Percentiles rank a stretch among this genome's conserved stretches.
Evolutionary conservation across 2,329 filamentous ascomycete genomes (phyloP).

Genomic region (Helicocarpus griseus): DNA sequence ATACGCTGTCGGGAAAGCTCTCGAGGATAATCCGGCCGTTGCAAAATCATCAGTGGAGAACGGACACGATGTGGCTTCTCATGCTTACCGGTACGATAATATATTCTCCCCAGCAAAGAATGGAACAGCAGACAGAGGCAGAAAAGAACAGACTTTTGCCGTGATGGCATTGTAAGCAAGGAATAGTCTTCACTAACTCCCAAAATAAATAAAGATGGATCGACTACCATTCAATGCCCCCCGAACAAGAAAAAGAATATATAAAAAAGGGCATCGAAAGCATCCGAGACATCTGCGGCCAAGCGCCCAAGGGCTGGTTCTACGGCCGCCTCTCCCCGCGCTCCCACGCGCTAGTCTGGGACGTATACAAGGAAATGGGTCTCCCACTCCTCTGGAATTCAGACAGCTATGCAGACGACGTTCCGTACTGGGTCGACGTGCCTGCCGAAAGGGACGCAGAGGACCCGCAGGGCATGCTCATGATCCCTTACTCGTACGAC

Average conservation of each 20-base stretch:
- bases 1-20: conserved; percentile 41
- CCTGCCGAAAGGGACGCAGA: conserved; percentile 35
- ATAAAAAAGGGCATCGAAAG: conserved; percentile 36
- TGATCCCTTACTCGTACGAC: conserved; percentile 47
- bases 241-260: conserved; percentile 40
- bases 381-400: conserved; percentile 40
- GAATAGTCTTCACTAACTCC: no score
- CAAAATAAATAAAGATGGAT: conserved; percentile 34
- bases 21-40: conserved; percentile 40
- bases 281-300: conserved; percentile 36
- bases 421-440: conserved; percentile 47
- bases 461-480: conserved; percentile 37
- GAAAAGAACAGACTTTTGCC: no score
- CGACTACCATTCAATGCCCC: conserved; percentile 36
- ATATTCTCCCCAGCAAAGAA: no score
- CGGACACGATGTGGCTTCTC: conserved; percentile 42
- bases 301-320: conserved; percentile 41
- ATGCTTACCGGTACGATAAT: conserved; percentile 32
- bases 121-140: no score
- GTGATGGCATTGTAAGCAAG: no score
- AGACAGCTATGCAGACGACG: conserved; percentile 45
- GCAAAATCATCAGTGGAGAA: conserved; percentile 37
- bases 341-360: conserved; percentile 37
- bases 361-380: conserved; percentile 44
- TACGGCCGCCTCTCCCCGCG: conserved; percentile 38